Evolutionary conservation across 2,329 filamentous ascomycete genomes (phyloP).

Genomic region (Paecilomyces dactylethromorphus): DNA sequence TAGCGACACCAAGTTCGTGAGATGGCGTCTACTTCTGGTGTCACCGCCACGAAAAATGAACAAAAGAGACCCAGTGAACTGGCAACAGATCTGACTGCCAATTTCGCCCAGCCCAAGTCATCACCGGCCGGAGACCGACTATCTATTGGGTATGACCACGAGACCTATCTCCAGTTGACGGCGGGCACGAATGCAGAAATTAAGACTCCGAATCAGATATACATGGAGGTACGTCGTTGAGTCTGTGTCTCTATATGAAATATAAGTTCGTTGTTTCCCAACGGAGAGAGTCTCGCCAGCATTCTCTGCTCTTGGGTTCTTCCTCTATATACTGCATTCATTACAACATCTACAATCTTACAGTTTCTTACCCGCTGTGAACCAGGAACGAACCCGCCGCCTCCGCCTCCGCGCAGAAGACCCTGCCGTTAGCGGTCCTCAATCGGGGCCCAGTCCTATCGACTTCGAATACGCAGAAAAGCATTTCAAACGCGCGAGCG

Average conservation of each 20-base stretch:
- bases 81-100: constrained; percentile 3
- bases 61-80: not conserved
- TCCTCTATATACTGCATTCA: not conserved
- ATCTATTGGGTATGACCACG: constrained; percentile 24
- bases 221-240: constrained; percentile 19
- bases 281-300: not conserved
- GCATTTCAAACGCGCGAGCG: not conserved
- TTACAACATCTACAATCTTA: too few relatives aligned
- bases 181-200: constrained; percentile 11
- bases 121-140: constrained; percentile 1
- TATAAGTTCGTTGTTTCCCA: not conserved
- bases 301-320: not conserved
- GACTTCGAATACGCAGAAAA: constrained; percentile 22
- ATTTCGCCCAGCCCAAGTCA: constrained; percentile 10
- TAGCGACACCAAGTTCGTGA: not conserved
- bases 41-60: not conserved
- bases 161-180: constrained; percentile 22
- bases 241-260: not conserved
- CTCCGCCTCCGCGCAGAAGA: constrained; percentile 17
- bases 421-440: constrained; percentile 20
- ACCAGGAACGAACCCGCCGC: constrained; percentile 19
- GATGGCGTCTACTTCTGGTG: not conserved
- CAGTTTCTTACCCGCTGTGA: too few relatives aligned
- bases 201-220: constrained; percentile 25
- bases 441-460: constrained; percentile 17